Conservation (phyloP, 495 filamentous ascomycete genomes). For the Oidiodendron maius region DNA sequence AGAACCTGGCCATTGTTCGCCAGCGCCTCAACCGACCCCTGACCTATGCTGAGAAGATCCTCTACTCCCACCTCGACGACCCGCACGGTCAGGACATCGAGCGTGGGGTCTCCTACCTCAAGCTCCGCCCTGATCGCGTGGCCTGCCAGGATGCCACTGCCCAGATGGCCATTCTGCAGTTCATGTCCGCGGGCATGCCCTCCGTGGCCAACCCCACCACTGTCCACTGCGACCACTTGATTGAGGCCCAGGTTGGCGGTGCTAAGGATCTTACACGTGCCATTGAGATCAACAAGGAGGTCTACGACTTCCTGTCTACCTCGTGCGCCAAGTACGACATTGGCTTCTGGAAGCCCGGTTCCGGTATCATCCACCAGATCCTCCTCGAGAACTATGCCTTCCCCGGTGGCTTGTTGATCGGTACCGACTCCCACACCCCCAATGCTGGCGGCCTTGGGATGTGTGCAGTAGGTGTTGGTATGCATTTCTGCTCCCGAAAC, state of each 20-base stretch:
- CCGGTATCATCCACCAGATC: constrained; percentile 99
- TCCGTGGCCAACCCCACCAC: constrained; percentile 92
- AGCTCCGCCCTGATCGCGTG: constrained; percentile 92
- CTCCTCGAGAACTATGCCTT: constrained; percentile 98
- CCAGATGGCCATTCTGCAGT: constrained; percentile 99
- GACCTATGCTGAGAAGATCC: constrained; percentile 95
- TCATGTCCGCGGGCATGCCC: constrained; percentile 97
- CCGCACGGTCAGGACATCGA: constrained; percentile 93
- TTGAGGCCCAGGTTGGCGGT: constrained; percentile 94
- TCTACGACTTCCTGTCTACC: constrained; percentile 94
- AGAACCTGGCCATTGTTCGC: constrained; percentile 91
- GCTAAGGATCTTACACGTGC: constrained; percentile 91
- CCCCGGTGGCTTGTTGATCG: constrained; percentile 96
- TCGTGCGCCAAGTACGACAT: constrained; percentile 99
- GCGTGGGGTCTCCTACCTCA: constrained; percentile 91
- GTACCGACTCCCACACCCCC: constrained; percentile 97
- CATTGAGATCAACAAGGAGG: constrained; percentile 95
- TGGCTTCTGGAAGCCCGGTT: constrained; percentile 98
- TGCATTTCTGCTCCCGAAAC: not conserved
- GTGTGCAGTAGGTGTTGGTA: constrained; percentile 46
- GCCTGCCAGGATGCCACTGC: constrained; percentile 99
- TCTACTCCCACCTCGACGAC: constrained; percentile 98
- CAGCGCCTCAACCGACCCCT: constrained; percentile 83
- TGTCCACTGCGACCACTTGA: constrained; percentile 99
- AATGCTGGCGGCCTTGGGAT: constrained; percentile 97